Base-by-base conservation (phyloP, 306 rosid species). In the Corylus avellana region DNA sequence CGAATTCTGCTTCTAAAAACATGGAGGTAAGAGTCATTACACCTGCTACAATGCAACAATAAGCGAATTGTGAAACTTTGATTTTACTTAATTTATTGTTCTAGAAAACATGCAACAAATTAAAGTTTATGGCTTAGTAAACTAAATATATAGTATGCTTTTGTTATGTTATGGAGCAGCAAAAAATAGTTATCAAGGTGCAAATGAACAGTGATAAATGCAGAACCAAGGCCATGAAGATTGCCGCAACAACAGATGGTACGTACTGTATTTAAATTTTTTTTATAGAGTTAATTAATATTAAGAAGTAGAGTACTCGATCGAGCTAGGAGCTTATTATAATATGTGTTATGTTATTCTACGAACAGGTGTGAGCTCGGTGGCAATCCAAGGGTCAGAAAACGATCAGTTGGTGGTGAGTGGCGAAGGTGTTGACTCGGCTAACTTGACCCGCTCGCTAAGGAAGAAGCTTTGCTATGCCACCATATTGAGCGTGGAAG, bases 161-260 rank as follows among this genome's bases (percentile, higher is more conserved):
- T n/a, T 32, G 2, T 58, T 58, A 58, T 58, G 27, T 58, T 58
- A 1, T 55, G 44, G 47, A 66, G 84, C 76, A 85, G 91, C 73
- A 85, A 67, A 82, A 82, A 73, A 80, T 82, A 25, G 59, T 78
- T 1, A 61, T 87, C 44, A 80, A 75, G 72, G 85, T 80, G 16
- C n/a, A 4, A 12, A 3, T 80, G 72, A 20, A 32, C 62, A 27
- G 72, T 48, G 79, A 78, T 7, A 85, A 85, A 82, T 67, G 80
- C 76, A 75, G 86, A 72, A 71, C 77, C 53, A 84, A 77, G 68
- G 87, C 85, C 82, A 70, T 87, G 77, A 75, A 78, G 76, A 85
- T 82, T 64, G 87, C 87, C 0, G 79, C 83, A 4, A 55, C 1
- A 11, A 78, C 75, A 53, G 4, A 46, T 1, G 87, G 81, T 77